A percentile compares a stretch with the other conserved stretches of the same genome.
Conservation (phyloP, 805 yeast genomes). For the Yamadazyma sp. region DNA sequence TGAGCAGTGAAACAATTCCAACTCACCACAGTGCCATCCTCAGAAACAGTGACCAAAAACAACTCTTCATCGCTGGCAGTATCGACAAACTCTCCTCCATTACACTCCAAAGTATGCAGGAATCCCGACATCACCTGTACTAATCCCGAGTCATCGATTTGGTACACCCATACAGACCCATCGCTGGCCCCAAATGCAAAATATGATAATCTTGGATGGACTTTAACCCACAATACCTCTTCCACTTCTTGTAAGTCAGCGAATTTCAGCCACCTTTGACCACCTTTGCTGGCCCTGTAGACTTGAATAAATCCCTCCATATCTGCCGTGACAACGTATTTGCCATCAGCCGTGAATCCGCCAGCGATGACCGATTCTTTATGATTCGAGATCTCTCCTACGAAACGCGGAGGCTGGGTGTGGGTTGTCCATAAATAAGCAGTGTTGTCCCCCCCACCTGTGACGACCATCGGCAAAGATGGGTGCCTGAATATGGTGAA, state of each 20-base stretch:
- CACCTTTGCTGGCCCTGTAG: slow-evolving; percentile 69
- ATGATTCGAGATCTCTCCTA: slow-evolving; percentile 75
- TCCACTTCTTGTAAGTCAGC: slow-evolving; percentile 82
- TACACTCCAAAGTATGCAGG: slow-evolving; percentile 78
- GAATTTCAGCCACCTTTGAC: slow-evolving; percentile 75
- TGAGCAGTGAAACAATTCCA: slow-evolving; percentile 88
- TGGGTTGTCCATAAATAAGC: slow-evolving; percentile 94
- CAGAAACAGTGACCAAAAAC: slow-evolving; percentile 71
- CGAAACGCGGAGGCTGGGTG: slow-evolving; percentile 77
- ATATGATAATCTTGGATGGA: slow-evolving; percentile 75
- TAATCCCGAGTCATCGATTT: slow-evolving; percentile 53
- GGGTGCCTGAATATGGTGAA: slow-evolving; percentile 86
- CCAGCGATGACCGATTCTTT: slow-evolving; percentile 86
- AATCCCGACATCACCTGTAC: slow-evolving; percentile 78
- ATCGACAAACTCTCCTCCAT: slow-evolving; percentile 73
- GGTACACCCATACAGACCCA: slow-evolving; percentile 94
- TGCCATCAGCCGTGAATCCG: slow-evolving; percentile 81
- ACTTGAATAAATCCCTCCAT: slow-evolving; percentile 87
- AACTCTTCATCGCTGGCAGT: slow-evolving; percentile 52
- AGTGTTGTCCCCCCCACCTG: slow-evolving; percentile 93
- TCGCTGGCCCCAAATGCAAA: slow-evolving; percentile 92
- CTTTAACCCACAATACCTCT: slow-evolving; percentile 80
- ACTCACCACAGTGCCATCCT: slow-evolving; percentile 80
- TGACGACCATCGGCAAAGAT: slow-evolving; percentile 74
- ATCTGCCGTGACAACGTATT: slow-evolving; percentile 82